Evolutionary conservation across 306 rosid genomes (phyloP), one percentile per base, ranked within the genome.

Genomic region (Cucurbita pepo): DNA sequence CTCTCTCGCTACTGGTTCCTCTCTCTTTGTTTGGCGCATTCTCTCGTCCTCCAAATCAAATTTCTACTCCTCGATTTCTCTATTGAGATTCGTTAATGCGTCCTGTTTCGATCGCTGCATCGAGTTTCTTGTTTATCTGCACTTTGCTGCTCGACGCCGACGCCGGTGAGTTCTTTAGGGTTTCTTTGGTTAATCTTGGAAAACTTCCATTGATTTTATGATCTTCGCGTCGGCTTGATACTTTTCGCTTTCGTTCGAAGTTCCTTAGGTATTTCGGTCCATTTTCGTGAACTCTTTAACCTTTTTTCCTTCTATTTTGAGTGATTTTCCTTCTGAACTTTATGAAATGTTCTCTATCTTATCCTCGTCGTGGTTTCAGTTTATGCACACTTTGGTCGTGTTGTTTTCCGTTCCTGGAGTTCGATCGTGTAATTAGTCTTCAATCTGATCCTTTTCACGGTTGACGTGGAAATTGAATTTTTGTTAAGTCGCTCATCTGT

Each of bases 81-180:
- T 30, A 30, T 30, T 1, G 34, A 14, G 59, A 69, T 69, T 22
- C 45, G 6, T 30, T 50, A 50, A 69, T 34, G 47, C 59, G 45
- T 69, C 15, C 74, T 15, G 47, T 51, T 50, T 9, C 59, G 47
- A 69, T 69, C 47, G 59, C 44, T 69, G 47, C 74, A 15, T 69
- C 30, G 3, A 50, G 22, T 69, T 69, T 51, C 45, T 7, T 57
- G 36, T 69, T 69, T 10, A 8, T 50, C 45, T 52, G 57, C 47
- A 34, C 16, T 51, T 51, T 25, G 45, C 59, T 47, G 38, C 56
- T 34, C 59, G 58, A 51, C 18, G 47, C 59, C 5, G 58, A 69
- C 13, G 37, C 16, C 59, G 59, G 74, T 69, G 34, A 69, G 74
- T 52, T 50, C 13, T 51, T 30, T 69, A 69, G 74, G 74, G 74